Evolutionary conservation across 1,284 basidiomycete genomes (phyloP).

Genomic region (Stereum hirsutum): DNA sequence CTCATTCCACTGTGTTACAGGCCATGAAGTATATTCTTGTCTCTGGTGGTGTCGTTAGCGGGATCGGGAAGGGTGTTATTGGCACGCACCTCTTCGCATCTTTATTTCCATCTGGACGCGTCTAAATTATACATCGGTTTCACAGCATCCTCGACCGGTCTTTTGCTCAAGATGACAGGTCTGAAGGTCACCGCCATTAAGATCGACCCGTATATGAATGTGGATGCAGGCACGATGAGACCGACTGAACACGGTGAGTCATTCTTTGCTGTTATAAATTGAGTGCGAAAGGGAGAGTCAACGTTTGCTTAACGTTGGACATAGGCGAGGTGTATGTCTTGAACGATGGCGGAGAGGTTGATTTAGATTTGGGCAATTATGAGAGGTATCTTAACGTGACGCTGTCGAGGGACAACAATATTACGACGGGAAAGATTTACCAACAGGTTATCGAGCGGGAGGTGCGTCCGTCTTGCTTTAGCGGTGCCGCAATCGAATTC

Average conservation of each 20-base stretch:
- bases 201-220: slow-evolving; percentile 99
- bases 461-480: slow-evolving; percentile 40
- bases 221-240: slow-evolving; percentile 99
- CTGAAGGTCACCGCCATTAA: slow-evolving; percentile 98
- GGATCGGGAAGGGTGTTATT: slow-evolving; percentile 92
- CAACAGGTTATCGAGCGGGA: slow-evolving; percentile 96
- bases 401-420: slow-evolving; percentile 91
- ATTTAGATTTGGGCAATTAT: slow-evolving; percentile 97
- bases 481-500: too few relatives aligned
- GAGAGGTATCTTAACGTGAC: slow-evolving; percentile 97
- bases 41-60: slow-evolving; percentile 88
- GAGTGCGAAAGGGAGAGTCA: too few relatives aligned
- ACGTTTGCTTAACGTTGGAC: slow-evolving; percentile 5
- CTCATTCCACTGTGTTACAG: too few relatives aligned
- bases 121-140: slow-evolving; percentile 15
- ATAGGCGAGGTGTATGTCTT: slow-evolving; percentile 96
- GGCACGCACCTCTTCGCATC: slow-evolving; percentile 48
- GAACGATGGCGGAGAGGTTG: slow-evolving; percentile 98
- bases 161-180: slow-evolving; percentile 92
- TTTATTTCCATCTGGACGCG: slow-evolving; percentile 8
- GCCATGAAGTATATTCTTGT: slow-evolving; percentile 91
- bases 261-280: slow-evolving; percentile 3
- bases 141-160: slow-evolving; percentile 90
- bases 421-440: slow-evolving; percentile 98
- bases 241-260: slow-evolving; percentile 96